phyloP scores from a whole-genome alignment of 73 alveolate genomes.

The Tetrahymena malaccensis region DNA sequence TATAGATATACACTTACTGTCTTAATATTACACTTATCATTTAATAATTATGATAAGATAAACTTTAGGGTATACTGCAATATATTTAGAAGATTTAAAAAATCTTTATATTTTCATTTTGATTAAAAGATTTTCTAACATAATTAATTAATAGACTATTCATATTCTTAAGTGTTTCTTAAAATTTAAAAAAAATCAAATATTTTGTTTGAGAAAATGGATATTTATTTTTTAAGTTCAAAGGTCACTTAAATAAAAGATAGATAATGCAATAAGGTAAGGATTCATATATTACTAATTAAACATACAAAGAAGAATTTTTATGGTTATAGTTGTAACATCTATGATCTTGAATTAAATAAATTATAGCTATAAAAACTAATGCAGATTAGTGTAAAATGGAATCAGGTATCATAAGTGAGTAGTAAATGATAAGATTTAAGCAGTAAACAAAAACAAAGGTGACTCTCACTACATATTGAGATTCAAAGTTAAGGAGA shows the following conservation, averaged over 20 bases:
- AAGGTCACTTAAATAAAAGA: not conserved
- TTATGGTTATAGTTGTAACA: not conserved
- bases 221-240: too few relatives aligned
- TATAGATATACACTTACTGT: too few relatives aligned
- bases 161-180: too few relatives aligned
- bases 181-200: too few relatives aligned
- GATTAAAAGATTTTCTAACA: too few relatives aligned
- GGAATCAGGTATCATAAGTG: not conserved
- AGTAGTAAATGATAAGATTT: not conserved
- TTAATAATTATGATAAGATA: too few relatives aligned
- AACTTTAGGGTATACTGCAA: too few relatives aligned
- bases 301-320: not conserved
- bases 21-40: too few relatives aligned
- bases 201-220: too few relatives aligned
- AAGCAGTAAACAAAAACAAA: not conserved
- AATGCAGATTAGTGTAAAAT: not conserved
- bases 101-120: too few relatives aligned
- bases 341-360: not conserved
- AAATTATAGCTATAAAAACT: not conserved
- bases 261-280: not conserved
- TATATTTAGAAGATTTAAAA: too few relatives aligned
- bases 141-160: too few relatives aligned
- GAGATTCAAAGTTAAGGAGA: not conserved
- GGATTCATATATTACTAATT: not conserved
- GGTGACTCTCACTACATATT: not conserved